Conservation (phyloP, 1,284 basidiomycete species). For the Tylopilus microsporus region DNA sequence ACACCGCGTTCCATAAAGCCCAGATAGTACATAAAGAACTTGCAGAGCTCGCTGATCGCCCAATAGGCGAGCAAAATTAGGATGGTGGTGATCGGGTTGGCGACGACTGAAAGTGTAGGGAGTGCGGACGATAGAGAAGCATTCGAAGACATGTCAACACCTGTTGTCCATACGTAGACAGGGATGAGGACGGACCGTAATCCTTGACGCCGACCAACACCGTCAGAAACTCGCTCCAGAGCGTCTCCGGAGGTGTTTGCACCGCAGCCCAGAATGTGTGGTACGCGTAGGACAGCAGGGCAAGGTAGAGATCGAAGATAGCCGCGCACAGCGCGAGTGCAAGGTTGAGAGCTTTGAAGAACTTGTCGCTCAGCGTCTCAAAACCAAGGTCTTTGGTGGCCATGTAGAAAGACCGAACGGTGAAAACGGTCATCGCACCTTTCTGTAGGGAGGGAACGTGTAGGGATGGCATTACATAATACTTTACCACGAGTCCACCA, state of each 20-base stretch:
- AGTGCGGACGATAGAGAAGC: too few relatives aligned
- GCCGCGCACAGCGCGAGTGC: background rate
- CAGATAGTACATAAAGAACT: background rate
- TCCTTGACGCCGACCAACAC: too few relatives aligned
- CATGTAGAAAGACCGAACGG: background rate
- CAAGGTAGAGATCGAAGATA: background rate
- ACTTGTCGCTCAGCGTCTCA: constrained; percentile 12
- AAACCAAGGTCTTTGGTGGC: constrained; percentile 17
- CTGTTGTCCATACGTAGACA: too few relatives aligned
- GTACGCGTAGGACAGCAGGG: background rate
- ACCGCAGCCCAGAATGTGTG: background rate
- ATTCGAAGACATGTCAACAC: too few relatives aligned
- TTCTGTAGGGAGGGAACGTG: too few relatives aligned
- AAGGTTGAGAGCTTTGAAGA: constrained; percentile 9
- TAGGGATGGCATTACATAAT: too few relatives aligned
- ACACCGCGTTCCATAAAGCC: background rate
- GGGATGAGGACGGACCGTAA: too few relatives aligned
- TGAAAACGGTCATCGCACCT: too few relatives aligned
- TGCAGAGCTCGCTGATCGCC: background rate
- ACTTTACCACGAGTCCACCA: too few relatives aligned
- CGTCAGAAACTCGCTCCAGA: too few relatives aligned
- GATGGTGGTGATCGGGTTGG: background rate
- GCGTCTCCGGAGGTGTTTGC: too few relatives aligned
- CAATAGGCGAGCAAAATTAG: background rate
- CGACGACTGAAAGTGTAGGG: background rate